A percentile compares a stretch with the other conserved stretches of the same genome.
These are phyloP conservation scores for Achlya hypogyna DNA, from an alignment of 352 stramenopile species.

Conservation along the genomic window DNA sequence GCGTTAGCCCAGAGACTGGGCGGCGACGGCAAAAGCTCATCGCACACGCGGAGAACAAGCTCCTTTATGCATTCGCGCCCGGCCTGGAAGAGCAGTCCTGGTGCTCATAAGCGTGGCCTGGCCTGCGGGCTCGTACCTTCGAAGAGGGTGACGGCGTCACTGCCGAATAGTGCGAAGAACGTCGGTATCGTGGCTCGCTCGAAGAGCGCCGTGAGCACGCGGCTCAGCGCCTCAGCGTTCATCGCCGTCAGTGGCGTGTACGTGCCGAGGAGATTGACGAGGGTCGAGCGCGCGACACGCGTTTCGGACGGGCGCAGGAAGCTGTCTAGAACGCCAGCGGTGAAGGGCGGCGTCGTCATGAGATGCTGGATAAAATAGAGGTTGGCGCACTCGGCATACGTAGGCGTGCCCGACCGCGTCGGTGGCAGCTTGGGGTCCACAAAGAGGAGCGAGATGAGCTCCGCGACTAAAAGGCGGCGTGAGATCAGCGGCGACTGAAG, in stretches of 20 bases:
- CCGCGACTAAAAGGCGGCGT: neutral
- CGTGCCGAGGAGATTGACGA: constrained; percentile 30
- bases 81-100: constrained; percentile 17
- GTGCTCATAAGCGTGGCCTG: neutral
- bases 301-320: constrained; percentile 34
- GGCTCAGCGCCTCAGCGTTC: constrained; percentile 48
- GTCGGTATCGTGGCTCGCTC: constrained; percentile 30
- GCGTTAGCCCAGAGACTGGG: constrained; percentile 21
- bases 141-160: constrained; percentile 39
- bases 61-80: constrained; percentile 35
- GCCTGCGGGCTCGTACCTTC: constrained; percentile 11
- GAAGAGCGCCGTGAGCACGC: constrained; percentile 57
- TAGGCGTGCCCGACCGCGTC: constrained; percentile 23
- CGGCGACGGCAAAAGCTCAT: constrained; percentile 38
- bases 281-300: constrained; percentile 13
- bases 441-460: constrained; percentile 7
- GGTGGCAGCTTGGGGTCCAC: neutral
- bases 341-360: constrained; percentile 47
- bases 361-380: constrained; percentile 58
- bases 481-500: neutral
- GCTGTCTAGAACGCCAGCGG: constrained; percentile 50
- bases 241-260: constrained; percentile 53
- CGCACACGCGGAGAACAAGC: constrained; percentile 49
- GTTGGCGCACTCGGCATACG: constrained; percentile 48
- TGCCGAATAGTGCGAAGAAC: constrained; percentile 35